A percentile compares a stretch with the other conserved stretches of the same genome.
phyloP scores from a whole-genome alignment of 495 filamentous ascomycete species.

The Staphylotrichum longicolle region DNA sequence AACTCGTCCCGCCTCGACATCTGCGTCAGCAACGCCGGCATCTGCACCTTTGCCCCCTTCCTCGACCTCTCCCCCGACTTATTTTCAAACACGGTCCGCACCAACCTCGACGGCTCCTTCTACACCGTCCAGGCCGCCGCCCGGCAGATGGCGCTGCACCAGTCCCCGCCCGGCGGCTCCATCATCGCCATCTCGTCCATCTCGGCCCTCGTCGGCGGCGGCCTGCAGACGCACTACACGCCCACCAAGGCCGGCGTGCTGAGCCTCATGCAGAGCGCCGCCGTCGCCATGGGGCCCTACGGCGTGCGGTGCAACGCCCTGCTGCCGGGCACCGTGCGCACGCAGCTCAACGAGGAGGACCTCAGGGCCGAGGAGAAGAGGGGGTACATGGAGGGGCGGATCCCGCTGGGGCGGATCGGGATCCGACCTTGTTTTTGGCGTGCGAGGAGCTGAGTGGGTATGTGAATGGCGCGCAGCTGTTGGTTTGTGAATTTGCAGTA shows the following conservation, averaged over 20 bases:
- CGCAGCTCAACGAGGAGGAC: slow-evolving; percentile 84
- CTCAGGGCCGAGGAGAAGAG: slow-evolving; percentile 67
- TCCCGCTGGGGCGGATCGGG: slow-evolving; percentile 77
- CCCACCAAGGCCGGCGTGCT: slow-evolving; percentile 86
- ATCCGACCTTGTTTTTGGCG: no score
- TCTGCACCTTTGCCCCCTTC: slow-evolving; percentile 82
- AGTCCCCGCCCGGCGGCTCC: slow-evolving; percentile 58
- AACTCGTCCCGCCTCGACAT: slow-evolving; percentile 60
- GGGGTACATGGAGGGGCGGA: slow-evolving; percentile 78
- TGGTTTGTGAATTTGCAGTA: slow-evolving; percentile 65
- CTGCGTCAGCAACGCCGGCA: slow-evolving; percentile 84
- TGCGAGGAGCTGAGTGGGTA: slow-evolving; percentile 74
- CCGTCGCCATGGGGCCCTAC: slow-evolving; percentile 73
- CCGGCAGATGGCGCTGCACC: slow-evolving; percentile 65
- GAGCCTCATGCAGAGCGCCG: slow-evolving; percentile 80
- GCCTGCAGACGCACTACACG: slow-evolving; percentile 79
- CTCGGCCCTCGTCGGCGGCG: slow-evolving; percentile 79
- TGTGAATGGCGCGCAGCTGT: slow-evolving; percentile 77
- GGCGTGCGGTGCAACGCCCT: slow-evolving; percentile 81
- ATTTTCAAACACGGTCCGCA: slow-evolving; percentile 62
- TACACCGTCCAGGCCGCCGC: slow-evolving; percentile 81
- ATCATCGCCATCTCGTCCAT: slow-evolving; percentile 87
- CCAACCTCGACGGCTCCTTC: slow-evolving; percentile 85
- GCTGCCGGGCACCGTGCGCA: slow-evolving; percentile 80
- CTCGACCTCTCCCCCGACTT: slow-evolving; percentile 65